Conservation (phyloP, 2,329 filamentous ascomycete species). For the Arthroderma sp. region DNA sequence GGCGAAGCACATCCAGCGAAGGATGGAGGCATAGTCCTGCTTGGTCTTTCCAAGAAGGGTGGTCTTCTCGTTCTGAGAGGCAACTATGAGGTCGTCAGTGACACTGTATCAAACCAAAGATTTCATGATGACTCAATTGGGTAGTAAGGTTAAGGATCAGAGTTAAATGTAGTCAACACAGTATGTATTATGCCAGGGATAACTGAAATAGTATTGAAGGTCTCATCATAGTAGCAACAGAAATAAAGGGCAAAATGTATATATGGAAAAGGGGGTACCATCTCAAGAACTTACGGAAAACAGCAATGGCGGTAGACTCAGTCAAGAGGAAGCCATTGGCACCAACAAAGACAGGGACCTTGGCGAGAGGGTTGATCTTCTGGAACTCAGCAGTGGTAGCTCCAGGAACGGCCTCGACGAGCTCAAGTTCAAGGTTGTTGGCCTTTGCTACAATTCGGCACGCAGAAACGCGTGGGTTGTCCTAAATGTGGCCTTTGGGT, state of each 20-base stretch:
- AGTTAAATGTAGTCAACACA: conserved; percentile 68
- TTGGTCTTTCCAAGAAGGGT: conserved; percentile 99
- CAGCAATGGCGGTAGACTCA: conserved; percentile 87
- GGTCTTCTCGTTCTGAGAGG: conserved; percentile 99
- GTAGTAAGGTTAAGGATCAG: conserved; percentile 50
- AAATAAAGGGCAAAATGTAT: conserved; percentile 5
- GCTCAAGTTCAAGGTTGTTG: conserved; percentile 85
- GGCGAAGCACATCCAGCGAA: conserved; percentile 96
- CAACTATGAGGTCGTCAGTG: conserved; percentile 49
- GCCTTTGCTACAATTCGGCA: conserved; percentile 93
- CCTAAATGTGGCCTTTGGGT: conserved; percentile 39
- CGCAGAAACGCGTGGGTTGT: conserved; percentile 77
- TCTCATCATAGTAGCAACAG: conserved; percentile 54
- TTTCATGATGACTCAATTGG: conserved; percentile 19
- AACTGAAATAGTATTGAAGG: conserved; percentile 65
- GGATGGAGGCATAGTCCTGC: conserved; percentile 98
- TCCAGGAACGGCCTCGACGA: conserved; percentile 58
- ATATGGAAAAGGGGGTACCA: conserved; percentile 15
- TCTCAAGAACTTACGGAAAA: conserved; percentile 69
- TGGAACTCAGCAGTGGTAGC: conserved; percentile 63
- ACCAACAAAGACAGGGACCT: conserved; percentile 86
- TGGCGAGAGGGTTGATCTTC: conserved; percentile 75
- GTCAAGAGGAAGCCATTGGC: conserved; percentile 79
- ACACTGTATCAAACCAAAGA: not conserved
- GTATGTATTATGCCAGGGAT: conserved; percentile 86